These are phyloP conservation scores for Chimonanthus salicifolius DNA, from an alignment of 164 flowering plant genomes.

Conservation along the genomic window DNA sequence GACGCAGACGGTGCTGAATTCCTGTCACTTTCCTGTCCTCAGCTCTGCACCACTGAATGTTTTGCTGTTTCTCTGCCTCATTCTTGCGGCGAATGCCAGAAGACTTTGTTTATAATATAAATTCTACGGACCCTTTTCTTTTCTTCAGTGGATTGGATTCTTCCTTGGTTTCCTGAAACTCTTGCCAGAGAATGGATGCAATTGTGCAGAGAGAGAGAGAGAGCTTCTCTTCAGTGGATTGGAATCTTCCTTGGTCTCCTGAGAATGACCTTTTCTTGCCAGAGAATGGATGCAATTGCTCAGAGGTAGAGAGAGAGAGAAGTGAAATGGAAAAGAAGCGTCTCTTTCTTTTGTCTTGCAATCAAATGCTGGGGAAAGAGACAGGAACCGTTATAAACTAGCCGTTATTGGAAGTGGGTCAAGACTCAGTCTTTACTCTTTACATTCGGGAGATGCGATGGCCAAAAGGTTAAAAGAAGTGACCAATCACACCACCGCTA, in stretches of 20 bases:
- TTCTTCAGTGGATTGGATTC: neutral
- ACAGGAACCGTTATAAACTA: too few relatives aligned
- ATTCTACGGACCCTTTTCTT: neutral
- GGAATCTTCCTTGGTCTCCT: too few relatives aligned
- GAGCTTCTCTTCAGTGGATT: neutral
- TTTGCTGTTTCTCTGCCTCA: conserved; percentile 11
- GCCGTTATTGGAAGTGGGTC: too few relatives aligned
- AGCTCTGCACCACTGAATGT: conserved; percentile 25
- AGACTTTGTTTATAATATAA: neutral
- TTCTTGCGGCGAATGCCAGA: neutral
- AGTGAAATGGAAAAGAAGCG: neutral
- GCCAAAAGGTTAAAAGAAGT: too few relatives aligned
- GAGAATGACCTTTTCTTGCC: neutral
- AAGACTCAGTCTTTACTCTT: too few relatives aligned
- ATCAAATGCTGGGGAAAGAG: too few relatives aligned
- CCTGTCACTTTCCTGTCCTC: conserved; percentile 35
- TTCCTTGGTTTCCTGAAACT: neutral
- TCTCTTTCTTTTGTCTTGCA: neutral
- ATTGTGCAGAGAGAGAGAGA: neutral
- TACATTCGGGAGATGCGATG: too few relatives aligned
- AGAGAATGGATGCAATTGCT: neutral
- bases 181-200: neutral
- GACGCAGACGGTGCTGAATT: conserved; percentile 17
- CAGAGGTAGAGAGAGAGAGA: neutral
- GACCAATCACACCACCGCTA: too few relatives aligned